Evolutionary conservation across 306 rosid species (phyloP), one percentile per base, ranked within the genome.

Genomic region (Medicago arabica): DNA sequence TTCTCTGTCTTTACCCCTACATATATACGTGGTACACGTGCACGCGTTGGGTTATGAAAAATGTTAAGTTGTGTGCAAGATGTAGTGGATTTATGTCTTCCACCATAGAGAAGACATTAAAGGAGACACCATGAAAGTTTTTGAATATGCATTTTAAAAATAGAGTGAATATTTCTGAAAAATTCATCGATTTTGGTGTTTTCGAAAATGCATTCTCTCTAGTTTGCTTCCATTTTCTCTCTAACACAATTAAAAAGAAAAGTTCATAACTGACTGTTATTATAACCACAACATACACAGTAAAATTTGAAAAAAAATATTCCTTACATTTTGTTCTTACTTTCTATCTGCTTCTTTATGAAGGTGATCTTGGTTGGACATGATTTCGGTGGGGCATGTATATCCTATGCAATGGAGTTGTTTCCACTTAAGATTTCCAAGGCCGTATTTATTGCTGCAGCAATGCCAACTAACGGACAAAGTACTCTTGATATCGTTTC

Each of bases 321-420:
- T 46, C 38, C 41, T 51, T 58, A 47, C 3, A 21, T 69, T 31
- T 65, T 61, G 71, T 49, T 59, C 75, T 67, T 67, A 81, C 34
- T 68, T 63, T 72, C 67, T 74, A 28, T 81, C 11, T 54, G 68
- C 18, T 64, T 78, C 28, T 74, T 74, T 63, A 38, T 66, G 78
- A 82, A 96, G 99, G 99, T 96, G 68, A 90, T 96, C 77, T 79
- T 96, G 88, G 98, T 86, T 78, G 99, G 99, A 46, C 99, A 96
- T 85, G 99, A 96, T 88, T 89, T 96, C 66, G 99, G 99, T 47
- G 99, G 99, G 66, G 87, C 96, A 18, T 90, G 99, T 75, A 87
- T 92, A 78, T 88, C 98, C 4, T 85, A 88, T 86, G 92, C 93
- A 68, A 96, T 88, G 99, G 99, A 96, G 78, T 71, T 85, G 75